Percentiles rank a stretch among this genome's conserved stretches.
phyloP scores from a whole-genome alignment of 78 protist species.

The Fonticula alba region DNA sequence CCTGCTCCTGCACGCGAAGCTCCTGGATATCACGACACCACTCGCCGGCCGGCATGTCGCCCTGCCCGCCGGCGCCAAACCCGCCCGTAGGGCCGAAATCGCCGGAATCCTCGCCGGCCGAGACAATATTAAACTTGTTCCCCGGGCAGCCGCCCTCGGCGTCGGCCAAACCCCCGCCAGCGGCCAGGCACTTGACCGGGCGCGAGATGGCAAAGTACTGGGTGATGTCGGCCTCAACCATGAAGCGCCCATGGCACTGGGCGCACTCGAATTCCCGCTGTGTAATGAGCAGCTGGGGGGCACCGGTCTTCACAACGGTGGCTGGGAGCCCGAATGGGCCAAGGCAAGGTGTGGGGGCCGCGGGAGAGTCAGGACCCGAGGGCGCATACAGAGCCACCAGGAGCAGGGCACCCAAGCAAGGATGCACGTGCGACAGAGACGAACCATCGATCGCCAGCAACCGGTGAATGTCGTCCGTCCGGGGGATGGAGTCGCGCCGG shows the following conservation, averaged over 20 bases:
- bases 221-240: constrained; percentile 5
- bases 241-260: not conserved
- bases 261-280: constrained; percentile 10
- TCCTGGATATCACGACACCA: constrained; percentile 44
- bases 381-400: too few species aligned
- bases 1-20: constrained; percentile 65
- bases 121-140: not conserved
- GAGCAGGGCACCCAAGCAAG: too few species aligned
- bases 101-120: not conserved
- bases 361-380: too few species aligned
- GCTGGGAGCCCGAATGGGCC: too few species aligned
- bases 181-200: not conserved
- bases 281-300: constrained; percentile 4
- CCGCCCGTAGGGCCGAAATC: not conserved
- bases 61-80: not conserved
- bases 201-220: constrained; percentile 8
- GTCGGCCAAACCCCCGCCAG: too few species aligned
- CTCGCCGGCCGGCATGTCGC: not conserved
- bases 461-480: too few species aligned
- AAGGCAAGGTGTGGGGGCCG: too few species aligned
- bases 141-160: not conserved
- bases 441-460: too few species aligned
- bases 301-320: too few species aligned
- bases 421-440: too few species aligned
- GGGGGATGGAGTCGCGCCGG: too few species aligned